Evolutionary conservation across 2,329 filamentous ascomycete genomes (phyloP), one percentile per base, ranked within the genome.

Genomic region (Capronia epimyces): DNA sequence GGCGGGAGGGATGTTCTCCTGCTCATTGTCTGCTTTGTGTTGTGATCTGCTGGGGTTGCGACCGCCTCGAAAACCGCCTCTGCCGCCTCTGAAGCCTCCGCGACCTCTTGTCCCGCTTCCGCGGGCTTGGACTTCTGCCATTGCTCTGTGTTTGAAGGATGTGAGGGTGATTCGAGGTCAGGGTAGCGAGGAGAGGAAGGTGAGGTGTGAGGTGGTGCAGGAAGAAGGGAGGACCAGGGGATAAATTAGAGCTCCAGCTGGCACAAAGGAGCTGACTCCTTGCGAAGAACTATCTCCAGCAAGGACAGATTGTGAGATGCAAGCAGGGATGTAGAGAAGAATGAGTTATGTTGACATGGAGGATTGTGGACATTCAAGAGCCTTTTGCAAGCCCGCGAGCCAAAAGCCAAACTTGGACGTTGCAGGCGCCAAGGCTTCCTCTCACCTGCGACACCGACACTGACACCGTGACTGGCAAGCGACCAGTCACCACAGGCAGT

Each of bases 101-200:
- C 60, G 56, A 34, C 60, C 60, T 57, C 60, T 52, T 62, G 77
- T 83, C 74, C 87, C 83, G 71, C 83, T 80, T 69, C 86, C 80
- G 80, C 90, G 82, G 74, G 86, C 81, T 79, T 89, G 86, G 76
- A 87, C 82, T 81, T 97, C 91, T 80, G 93, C 95, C 93, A 97
- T 97, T 75, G 69, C 73, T 69, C 71, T 73, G 66, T 16, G 22
- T 37, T 39, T 69, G 65, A 67, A 65, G 63, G 22, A 46, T 46
- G 43, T 52, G 52, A 54, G 45, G 34, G 47, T 45, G 44, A 45
- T 44, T 50, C 43, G 16, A 29, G 25, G 42, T 20, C n/a, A 29
- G 27, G 31, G n/a, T 31, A 29, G 27, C 27, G n/a, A 41, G 46
- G 49, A 25, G 32, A 10, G 43, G 40, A 39, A 43, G 20, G 49